Evolutionary conservation across 2,329 filamentous ascomycete species (phyloP), one percentile per base, ranked within the genome.

Genomic region (Penicillium digitatum): DNA sequence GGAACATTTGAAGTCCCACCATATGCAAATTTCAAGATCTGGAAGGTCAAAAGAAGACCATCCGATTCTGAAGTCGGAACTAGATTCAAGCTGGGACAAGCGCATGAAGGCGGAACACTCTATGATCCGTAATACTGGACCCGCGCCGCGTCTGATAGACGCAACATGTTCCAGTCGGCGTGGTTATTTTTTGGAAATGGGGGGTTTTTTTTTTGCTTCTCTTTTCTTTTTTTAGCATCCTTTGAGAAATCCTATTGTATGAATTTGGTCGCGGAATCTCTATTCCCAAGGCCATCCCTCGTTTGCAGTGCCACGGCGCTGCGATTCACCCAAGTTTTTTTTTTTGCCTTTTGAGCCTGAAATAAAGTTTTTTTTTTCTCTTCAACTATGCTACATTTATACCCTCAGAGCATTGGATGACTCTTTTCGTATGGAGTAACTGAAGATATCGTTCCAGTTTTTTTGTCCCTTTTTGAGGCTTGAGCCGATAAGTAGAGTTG

Each of bases 231-330:
- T 55, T 24, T 38, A 20, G 29, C 48, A 40, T 24, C 34, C 24
- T 34, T 47, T 52, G 52, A 49, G 29, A 37, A 27, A 44, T 53
- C 52, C 18, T 50, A 43, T 50, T 50, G 48, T 54, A 50, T 58
- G 51, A 37, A 42, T 43, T 14, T 48, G 27, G 47, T 16, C 11
- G 6, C 10, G 37, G 35, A 22, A 24, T 40, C 27, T 34, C 16
- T 34, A 26, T 48, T 34, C 34, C 39, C 22, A 39, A 49, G 35
- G 38, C 38, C 46, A 24, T 46, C 40, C 45, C 29, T 56, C 45
- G 49, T 59, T 60, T 50, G 60, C 57, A 58, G 49, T 50, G 57
- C 52, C 51, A 52, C 45, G 59, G 61, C 54, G 54, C 38, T 49
- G 44, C 51, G 44, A 24, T 48, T 35, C 24, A 22, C 29, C 14